Evolutionary conservation across 1,284 basidiomycete genomes (phyloP).

Genomic region (Cystobasidium pallidum): DNA sequence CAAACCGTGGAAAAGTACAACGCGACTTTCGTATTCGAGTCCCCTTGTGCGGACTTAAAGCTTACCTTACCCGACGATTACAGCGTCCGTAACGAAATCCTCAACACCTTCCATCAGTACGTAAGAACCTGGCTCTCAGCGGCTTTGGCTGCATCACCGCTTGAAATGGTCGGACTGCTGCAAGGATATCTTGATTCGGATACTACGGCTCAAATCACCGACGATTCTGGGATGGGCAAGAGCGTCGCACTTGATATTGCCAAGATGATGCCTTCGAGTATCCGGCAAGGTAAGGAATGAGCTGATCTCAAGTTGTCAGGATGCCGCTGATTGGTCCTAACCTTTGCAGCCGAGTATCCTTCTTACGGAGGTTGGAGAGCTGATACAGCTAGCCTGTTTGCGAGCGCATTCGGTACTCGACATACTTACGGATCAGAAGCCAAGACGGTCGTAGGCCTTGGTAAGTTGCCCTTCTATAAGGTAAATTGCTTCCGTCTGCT

Average conservation of each 20-base stretch:
- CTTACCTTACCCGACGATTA: slow-evolving; percentile 88
- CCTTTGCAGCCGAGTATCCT: slow-evolving; percentile 52
- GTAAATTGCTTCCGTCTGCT: neutral
- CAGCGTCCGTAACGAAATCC: slow-evolving; percentile 78
- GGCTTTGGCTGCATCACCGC: slow-evolving; percentile 81
- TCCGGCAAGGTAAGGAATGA: slow-evolving; percentile 45
- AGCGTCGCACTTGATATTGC: slow-evolving; percentile 83
- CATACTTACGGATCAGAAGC: slow-evolving; percentile 43
- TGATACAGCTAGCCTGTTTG: slow-evolving; percentile 53
- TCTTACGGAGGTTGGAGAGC: slow-evolving; percentile 55
- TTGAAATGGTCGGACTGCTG: slow-evolving; percentile 86
- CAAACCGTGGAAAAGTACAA: slow-evolving; percentile 87
- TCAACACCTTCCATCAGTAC: slow-evolving; percentile 72
- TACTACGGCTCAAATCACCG: slow-evolving; percentile 32
- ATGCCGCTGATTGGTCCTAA: neutral
- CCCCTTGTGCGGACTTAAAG: slow-evolving; percentile 69
- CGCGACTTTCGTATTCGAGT: slow-evolving; percentile 79
- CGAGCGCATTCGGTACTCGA: slow-evolving; percentile 47
- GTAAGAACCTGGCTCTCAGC: slow-evolving; percentile 81
- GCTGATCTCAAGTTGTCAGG: neutral
- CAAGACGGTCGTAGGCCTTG: slow-evolving; percentile 35
- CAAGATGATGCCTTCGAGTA: slow-evolving; percentile 55
- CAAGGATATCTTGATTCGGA: slow-evolving; percentile 58
- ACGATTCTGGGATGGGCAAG: slow-evolving; percentile 72
- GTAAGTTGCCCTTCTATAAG: slow-evolving; percentile 1